Percentiles rank a stretch among this genome's conserved stretches.
Conservation (phyloP, 2,329 filamentous ascomycete species). For the Whalleya microplaca region DNA sequence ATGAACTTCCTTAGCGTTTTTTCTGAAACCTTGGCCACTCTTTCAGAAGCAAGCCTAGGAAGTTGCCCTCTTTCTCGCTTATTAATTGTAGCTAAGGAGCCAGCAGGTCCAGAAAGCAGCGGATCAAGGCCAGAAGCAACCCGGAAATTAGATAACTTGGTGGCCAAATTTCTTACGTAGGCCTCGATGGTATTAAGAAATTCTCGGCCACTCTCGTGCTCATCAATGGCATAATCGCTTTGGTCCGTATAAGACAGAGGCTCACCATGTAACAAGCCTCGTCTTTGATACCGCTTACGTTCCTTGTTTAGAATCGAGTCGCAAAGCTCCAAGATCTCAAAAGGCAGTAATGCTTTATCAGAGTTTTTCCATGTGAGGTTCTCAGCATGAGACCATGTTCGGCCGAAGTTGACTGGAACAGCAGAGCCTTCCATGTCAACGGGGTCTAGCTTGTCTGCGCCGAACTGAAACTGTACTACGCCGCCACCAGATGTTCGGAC, state of each 20-base stretch:
- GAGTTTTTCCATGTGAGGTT: conserved; percentile 77
- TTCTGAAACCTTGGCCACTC: conserved; percentile 81
- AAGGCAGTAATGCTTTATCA: conserved; percentile 73
- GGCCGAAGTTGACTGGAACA: conserved; percentile 87
- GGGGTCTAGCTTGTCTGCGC: conserved; percentile 92
- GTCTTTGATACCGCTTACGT: conserved; percentile 64
- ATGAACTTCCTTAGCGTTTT: conserved; percentile 78
- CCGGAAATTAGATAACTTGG: conserved; percentile 61
- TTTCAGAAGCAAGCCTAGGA: conserved; percentile 51
- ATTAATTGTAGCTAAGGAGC: conserved; percentile 33
- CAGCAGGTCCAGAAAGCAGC: conserved; percentile 34
- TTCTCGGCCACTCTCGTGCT: conserved; percentile 79
- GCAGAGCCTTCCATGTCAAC: conserved; percentile 97
- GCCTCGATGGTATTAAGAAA: conserved; percentile 80
- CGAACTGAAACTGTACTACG: conserved; percentile 96
- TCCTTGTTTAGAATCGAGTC: conserved; percentile 69
- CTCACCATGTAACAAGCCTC: conserved; percentile 64
- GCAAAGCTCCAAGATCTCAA: conserved; percentile 72
- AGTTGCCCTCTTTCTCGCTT: conserved; percentile 34
- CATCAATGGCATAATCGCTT: conserved; percentile 71
- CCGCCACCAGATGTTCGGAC: conserved; percentile 87
- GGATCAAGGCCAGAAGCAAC: conserved; percentile 53
- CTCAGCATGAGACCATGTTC: conserved; percentile 84
- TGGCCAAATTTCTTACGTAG: conserved; percentile 67
- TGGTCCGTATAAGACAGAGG: conserved; percentile 71